Conservation (phyloP, 768 basidiomycete genomes). For the Clavaria fumosa region DNA sequence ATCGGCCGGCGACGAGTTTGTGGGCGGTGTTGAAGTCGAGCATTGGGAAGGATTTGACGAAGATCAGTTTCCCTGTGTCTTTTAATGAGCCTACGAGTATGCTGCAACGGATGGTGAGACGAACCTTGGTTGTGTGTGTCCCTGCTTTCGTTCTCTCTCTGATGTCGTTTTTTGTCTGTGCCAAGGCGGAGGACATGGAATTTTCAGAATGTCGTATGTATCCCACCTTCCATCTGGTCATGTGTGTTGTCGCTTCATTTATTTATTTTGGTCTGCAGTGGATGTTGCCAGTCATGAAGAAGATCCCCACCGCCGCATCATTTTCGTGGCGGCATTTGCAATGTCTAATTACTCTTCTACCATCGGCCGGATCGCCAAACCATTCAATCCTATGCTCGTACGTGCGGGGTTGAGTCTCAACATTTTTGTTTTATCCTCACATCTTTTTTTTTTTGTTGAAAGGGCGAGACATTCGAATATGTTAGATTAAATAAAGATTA, state of each 20-base stretch:
- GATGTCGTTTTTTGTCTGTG: slow-evolving; percentile 7
- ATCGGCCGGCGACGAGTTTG: slow-evolving; percentile 76
- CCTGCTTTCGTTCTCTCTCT: neutral
- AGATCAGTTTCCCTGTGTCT: slow-evolving; percentile 87
- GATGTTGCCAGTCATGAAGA: slow-evolving; percentile 67
- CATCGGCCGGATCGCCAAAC: slow-evolving; percentile 91
- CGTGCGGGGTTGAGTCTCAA: too few relatives aligned
- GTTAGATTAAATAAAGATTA: slow-evolving; percentile 78
- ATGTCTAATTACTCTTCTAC: slow-evolving; percentile 98
- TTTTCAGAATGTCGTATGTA: slow-evolving; percentile 80
- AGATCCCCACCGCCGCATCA: slow-evolving; percentile 71
- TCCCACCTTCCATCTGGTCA: too few relatives aligned
- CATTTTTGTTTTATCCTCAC: slow-evolving; percentile 1
- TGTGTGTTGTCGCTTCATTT: slow-evolving; percentile 4
- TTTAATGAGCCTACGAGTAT: slow-evolving; percentile 94
- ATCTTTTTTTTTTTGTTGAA: slow-evolving; percentile 4
- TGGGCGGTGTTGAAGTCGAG: slow-evolving; percentile 93
- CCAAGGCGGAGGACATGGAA: slow-evolving; percentile 86
- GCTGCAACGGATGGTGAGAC: slow-evolving; percentile 79
- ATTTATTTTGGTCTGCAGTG: slow-evolving; percentile 29
- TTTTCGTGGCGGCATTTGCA: slow-evolving; percentile 90
- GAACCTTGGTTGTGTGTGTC: neutral
- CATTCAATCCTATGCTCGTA: slow-evolving; percentile 92
- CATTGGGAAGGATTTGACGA: slow-evolving; percentile 94
- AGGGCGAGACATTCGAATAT: slow-evolving; percentile 94